Evolutionary conservation across 306 rosid species (phyloP).

Genomic region (Astragalus membranaceus): DNA sequence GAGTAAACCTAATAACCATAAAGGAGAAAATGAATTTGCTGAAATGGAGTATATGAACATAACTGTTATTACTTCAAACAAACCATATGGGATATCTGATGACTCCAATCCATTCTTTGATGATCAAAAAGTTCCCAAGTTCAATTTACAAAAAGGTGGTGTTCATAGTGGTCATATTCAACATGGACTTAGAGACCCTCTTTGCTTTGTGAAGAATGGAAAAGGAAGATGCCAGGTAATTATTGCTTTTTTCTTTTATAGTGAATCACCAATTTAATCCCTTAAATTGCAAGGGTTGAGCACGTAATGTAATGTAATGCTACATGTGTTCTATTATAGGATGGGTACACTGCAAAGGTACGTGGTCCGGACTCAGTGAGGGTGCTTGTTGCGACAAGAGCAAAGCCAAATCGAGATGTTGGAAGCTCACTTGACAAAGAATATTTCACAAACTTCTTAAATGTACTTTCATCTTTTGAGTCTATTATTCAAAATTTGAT

Average conservation of each 20-base stretch:
- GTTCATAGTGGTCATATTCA: slow-evolving; percentile 92
- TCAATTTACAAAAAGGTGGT: slow-evolving; percentile 53
- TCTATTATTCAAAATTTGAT: neutral
- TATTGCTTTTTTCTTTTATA: neutral
- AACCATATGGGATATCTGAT: slow-evolving; percentile 71
- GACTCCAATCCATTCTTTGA: slow-evolving; percentile 85
- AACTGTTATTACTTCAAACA: slow-evolving; percentile 78
- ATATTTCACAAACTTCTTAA: slow-evolving; percentile 59
- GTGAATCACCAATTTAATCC: neutral
- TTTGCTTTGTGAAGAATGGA: slow-evolving; percentile 61
- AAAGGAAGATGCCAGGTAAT: slow-evolving; percentile 79
- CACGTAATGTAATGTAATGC: too few relatives aligned
- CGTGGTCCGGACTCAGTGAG: slow-evolving; percentile 60
- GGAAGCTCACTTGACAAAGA: slow-evolving; percentile 62
- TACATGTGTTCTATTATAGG: slow-evolving; percentile 46
- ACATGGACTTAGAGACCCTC: slow-evolving; percentile 71
- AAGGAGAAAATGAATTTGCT: slow-evolving; percentile 78
- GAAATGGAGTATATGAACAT: slow-evolving; percentile 82
- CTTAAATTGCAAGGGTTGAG: too few relatives aligned
- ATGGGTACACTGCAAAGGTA: slow-evolving; percentile 70
- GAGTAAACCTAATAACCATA: slow-evolving; percentile 39
- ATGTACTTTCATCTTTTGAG: slow-evolving; percentile 39
- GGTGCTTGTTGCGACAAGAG: slow-evolving; percentile 87
- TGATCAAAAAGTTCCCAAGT: slow-evolving; percentile 49
- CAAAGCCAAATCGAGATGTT: slow-evolving; percentile 56